A percentile compares a stretch with the other conserved stretches of the same genome.
phyloP scores from a whole-genome alignment of 148 eudicot species.

The Mesembryanthemum crystallinum region DNA sequence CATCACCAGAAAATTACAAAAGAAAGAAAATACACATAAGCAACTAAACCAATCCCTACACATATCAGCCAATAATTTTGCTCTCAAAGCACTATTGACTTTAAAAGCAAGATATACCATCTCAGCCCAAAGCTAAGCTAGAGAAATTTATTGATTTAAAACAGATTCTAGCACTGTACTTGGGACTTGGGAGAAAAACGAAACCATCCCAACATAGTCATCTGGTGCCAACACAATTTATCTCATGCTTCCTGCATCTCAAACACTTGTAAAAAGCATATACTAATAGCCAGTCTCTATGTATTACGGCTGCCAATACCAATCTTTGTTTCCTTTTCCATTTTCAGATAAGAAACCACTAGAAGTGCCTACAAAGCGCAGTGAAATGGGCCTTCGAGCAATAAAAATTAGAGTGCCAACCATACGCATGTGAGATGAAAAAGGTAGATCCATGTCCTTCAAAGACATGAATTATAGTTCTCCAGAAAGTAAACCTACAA shows the following conservation, averaged over 20 bases:
- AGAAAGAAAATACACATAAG: not conserved
- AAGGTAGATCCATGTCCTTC: no score
- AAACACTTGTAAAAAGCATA: no score
- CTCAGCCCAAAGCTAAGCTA: not conserved
- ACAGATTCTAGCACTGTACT: not conserved
- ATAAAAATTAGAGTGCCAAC: not conserved
- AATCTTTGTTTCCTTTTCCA: no score
- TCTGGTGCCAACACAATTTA: no score
- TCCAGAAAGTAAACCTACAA: no score
- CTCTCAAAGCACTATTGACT: no score
- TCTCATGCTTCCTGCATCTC: no score
- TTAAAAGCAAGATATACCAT: not conserved
- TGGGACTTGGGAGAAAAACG: not conserved
- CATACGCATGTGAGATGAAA: not conserved
- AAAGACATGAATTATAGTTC: no score
- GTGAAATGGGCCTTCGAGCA: not conserved
- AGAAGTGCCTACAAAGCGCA: not conserved
- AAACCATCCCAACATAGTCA: not conserved
- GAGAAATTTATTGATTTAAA: not conserved
- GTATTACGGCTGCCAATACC: no score
- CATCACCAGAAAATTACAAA: no score
- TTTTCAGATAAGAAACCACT: not conserved
- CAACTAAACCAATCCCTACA: not conserved
- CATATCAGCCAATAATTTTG: no score
- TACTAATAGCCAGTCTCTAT: no score